Conservation (phyloP, 352 stramenopile species). For the Phytopythium aichiense region DNA sequence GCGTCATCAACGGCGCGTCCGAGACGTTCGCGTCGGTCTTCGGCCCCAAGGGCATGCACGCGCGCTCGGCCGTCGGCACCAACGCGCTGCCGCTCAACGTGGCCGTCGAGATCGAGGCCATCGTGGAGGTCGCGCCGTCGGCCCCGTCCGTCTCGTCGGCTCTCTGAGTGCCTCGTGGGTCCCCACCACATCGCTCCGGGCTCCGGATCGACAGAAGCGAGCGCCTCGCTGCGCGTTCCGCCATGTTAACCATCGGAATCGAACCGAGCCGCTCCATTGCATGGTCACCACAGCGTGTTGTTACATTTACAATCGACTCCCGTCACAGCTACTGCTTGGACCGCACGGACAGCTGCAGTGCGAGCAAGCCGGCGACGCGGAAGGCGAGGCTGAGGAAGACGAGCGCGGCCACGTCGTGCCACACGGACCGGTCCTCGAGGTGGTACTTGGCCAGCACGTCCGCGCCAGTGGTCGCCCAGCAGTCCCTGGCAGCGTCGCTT, state of each 20-base stretch:
- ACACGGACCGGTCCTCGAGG: slow-evolving; percentile 25
- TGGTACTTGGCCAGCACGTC: slow-evolving; percentile 39
- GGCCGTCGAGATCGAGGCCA: slow-evolving; percentile 95
- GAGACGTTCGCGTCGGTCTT: slow-evolving; percentile 93
- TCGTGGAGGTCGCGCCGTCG: slow-evolving; percentile 88
- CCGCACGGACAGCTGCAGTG: slow-evolving; percentile 19
- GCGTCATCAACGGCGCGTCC: slow-evolving; percentile 94
- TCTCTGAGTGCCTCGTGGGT: slow-evolving; percentile 7
- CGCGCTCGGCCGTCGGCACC: slow-evolving; percentile 94
- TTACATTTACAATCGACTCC: neutral
- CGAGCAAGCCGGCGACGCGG: slow-evolving; percentile 27
- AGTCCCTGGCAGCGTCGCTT: slow-evolving; percentile 12
- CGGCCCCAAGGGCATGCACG: slow-evolving; percentile 85
- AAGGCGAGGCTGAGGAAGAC: slow-evolving; percentile 34
- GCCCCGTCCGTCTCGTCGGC: slow-evolving; percentile 17
- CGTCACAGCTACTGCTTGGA: slow-evolving; percentile 12
- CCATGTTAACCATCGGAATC: neutral
- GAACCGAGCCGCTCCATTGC: neutral
- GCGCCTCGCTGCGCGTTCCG: neutral
- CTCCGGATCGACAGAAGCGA: neutral
- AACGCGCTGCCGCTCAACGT: slow-evolving; percentile 96
- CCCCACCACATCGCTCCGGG: too few species aligned
- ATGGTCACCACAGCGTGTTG: neutral
- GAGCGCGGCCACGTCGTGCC: slow-evolving; percentile 28
- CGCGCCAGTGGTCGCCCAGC: slow-evolving; percentile 23